phyloP scores from a whole-genome alignment of 352 stramenopile genomes.

The Phytophthora colocasiae region DNA sequence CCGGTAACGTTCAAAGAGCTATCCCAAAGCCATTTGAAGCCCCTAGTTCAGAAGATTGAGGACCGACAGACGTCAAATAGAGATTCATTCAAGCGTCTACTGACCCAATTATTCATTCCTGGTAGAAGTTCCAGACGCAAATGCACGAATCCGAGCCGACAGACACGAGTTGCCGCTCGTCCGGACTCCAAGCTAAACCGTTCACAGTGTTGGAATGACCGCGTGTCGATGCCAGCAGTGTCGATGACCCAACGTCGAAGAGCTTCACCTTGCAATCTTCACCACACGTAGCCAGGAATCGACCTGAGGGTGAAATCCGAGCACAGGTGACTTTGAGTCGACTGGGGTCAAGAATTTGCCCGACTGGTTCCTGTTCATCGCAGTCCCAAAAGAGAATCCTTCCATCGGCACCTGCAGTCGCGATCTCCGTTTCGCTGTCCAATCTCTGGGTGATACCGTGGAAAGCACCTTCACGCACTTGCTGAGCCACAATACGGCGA shows the following conservation, averaged over 20 bases:
- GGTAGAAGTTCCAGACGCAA: constrained; percentile 93
- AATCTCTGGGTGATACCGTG: constrained; percentile 85
- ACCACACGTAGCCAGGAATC: constrained; percentile 80
- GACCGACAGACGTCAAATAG: constrained; percentile 12
- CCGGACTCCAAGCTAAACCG: constrained; percentile 84
- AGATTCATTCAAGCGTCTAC: constrained; percentile 8
- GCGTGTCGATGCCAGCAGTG: constrained; percentile 55
- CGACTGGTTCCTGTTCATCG: constrained; percentile 85
- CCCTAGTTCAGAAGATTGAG: constrained; percentile 12
- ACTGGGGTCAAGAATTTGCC: constrained; percentile 53
- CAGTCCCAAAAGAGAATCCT: constrained; percentile 92
- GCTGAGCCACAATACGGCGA: constrained; percentile 81
- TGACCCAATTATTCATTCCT: constrained; percentile 16
- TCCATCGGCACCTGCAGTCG: constrained; percentile 86
- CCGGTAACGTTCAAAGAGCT: constrained; percentile 28
- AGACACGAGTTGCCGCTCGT: constrained; percentile 93
- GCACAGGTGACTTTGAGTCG: constrained; percentile 50
- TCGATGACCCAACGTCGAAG: constrained; percentile 53
- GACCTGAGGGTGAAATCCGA: constrained; percentile 69
- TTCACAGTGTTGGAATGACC: constrained; percentile 83
- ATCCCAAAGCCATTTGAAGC: constrained; percentile 12
- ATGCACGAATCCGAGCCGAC: constrained; percentile 91
- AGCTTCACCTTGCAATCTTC: constrained; percentile 90
- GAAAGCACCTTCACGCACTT: constrained; percentile 83
- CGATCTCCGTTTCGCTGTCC: constrained; percentile 92